Evolutionary conservation across 2,329 filamentous ascomycete genomes (phyloP).

Genomic region (Drechslera avenae): DNA sequence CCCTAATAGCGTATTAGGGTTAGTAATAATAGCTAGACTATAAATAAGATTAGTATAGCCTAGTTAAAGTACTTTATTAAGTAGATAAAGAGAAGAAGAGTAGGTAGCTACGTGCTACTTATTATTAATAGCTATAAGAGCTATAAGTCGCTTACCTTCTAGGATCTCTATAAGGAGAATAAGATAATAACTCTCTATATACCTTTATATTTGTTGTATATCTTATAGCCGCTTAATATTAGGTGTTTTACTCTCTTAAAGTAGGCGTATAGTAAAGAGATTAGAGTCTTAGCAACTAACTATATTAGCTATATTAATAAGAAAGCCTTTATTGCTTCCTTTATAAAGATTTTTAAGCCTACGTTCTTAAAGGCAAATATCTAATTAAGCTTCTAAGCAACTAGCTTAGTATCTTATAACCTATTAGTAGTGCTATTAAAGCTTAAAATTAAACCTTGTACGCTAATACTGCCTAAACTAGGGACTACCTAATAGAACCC

Average conservation of each 20-base stretch:
- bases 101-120: neutral
- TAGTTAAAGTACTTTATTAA: neutral
- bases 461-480: too few species aligned
- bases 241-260: conserved; percentile 43
- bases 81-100: neutral
- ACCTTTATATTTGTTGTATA: conserved; percentile 20
- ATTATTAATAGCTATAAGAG: too few species aligned
- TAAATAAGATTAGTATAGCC: too few species aligned
- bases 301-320: neutral
- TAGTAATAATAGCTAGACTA: neutral
- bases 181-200: conserved; percentile 7
- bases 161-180: neutral
- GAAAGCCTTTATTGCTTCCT: neutral
- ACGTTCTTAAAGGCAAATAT: too few species aligned
- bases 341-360: neutral
- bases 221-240: too few species aligned
- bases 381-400: too few species aligned
- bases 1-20: neutral
- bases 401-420: too few species aligned
- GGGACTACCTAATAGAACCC: too few species aligned
- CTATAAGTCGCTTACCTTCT: conserved; percentile 6
- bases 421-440: too few species aligned
- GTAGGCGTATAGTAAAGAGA: conserved; percentile 40
- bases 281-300: neutral
- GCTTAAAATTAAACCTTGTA: too few species aligned